Conservation (phyloP, 176 grass and related monocot species). For the Tuctoria greenei region DNA sequence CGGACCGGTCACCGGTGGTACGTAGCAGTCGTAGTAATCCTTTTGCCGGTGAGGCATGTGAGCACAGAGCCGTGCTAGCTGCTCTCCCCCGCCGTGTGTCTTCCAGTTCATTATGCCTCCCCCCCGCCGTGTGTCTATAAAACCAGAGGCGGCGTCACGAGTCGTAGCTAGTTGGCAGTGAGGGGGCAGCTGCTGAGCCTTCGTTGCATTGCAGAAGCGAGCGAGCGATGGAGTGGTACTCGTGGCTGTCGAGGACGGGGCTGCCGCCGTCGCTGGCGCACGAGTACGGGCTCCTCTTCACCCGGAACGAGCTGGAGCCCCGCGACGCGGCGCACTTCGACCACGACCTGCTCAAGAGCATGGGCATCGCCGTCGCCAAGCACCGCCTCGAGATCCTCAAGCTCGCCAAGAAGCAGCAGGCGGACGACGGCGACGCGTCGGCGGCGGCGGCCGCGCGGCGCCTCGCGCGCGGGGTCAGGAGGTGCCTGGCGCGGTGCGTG, state of each 20-base stretch:
- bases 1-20: too few relatives aligned
- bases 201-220: too few relatives aligned
- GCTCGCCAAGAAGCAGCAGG: conserved; percentile 43
- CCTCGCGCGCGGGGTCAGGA: conserved; percentile 35
- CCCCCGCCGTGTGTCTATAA: too few relatives aligned
- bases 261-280: conserved; percentile 54
- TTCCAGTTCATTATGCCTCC: too few relatives aligned
- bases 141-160: not conserved
- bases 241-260: conserved; percentile 66
- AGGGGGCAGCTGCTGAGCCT: too few relatives aligned
- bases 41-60: too few relatives aligned
- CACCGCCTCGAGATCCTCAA: conserved; percentile 80
- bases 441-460: not conserved
- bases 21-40: too few relatives aligned
- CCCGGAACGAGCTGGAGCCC: conserved; percentile 67
- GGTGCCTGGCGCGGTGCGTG: conserved; percentile 48
- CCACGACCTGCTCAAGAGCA: conserved; percentile 93
- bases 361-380: conserved; percentile 85
- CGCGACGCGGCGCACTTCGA: conserved; percentile 70
- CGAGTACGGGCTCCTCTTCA: conserved; percentile 64
- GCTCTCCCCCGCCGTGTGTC: too few relatives aligned
- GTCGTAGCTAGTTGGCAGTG: not conserved
- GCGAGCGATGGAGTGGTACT: conserved; percentile 68
- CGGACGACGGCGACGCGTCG: not conserved
- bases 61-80: too few relatives aligned